phyloP scores from a whole-genome alignment of 1,284 basidiomycete genomes.

The Austroboletus niveus region DNA sequence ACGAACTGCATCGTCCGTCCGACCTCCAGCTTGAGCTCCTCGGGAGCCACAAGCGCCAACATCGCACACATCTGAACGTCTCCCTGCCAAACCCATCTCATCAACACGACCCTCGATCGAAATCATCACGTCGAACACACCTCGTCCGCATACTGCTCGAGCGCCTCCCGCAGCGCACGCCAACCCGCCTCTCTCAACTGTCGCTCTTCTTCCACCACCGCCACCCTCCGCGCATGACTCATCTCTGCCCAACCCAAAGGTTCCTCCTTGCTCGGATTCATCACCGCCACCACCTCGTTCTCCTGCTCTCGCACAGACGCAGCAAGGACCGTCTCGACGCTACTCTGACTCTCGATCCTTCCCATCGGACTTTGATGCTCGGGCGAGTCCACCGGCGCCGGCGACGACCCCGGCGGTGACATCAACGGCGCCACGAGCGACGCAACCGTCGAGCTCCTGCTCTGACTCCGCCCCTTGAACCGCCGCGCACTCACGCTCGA shows the following conservation, averaged over 20 bases:
- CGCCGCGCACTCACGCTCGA: conserved; percentile 7
- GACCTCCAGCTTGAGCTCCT: conserved; percentile 50
- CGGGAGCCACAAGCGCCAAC: conserved; percentile 55
- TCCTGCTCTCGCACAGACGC: conserved; percentile 35
- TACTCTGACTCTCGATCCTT: conserved; percentile 58
- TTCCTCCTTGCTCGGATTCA: conserved; percentile 9
- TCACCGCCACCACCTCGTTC: conserved; percentile 9
- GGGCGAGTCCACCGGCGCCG: not conserved
- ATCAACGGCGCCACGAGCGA: conserved; percentile 45
- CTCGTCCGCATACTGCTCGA: conserved; percentile 63
- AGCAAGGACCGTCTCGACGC: conserved; percentile 66
- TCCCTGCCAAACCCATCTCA: conserved; percentile 43
- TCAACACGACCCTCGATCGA: not conserved
- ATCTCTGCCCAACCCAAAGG: conserved; percentile 27
- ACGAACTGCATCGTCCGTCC: conserved; percentile 52
- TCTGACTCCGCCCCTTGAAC: conserved; percentile 35
- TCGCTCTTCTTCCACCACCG: conserved; percentile 51
- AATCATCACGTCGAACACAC: conserved; percentile 34
- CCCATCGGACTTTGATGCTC: not conserved
- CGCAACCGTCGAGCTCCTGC: conserved; percentile 60
- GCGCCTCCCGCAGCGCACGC: conserved; percentile 49
- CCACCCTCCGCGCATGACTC: conserved; percentile 38
- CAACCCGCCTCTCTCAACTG: conserved; percentile 53
- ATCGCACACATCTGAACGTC: conserved; percentile 76
- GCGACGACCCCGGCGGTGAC: conserved; percentile 13